A percentile compares a stretch with the other conserved stretches of the same genome.
Evolutionary conservation across 768 basidiomycete genomes (phyloP).

Genomic region (Pleurotus giganteus): DNA sequence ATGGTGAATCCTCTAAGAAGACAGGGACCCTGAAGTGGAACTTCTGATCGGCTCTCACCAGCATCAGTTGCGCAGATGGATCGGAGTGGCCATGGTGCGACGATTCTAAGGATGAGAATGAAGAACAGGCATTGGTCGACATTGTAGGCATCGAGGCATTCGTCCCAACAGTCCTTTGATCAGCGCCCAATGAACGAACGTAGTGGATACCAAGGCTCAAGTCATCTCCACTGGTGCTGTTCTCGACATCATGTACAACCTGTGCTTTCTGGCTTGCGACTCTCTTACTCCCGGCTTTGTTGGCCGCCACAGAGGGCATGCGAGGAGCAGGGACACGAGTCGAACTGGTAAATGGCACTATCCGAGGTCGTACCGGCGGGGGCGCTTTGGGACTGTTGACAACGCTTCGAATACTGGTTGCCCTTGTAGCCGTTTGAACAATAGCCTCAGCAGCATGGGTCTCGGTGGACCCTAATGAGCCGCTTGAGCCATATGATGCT

Average conservation of each 20-base stretch:
- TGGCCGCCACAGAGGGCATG: conserved; percentile 32
- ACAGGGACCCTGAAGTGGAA: conserved; percentile 59
- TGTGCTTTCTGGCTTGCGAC: conserved; percentile 67
- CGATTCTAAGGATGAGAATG: conserved; percentile 64
- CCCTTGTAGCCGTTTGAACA: conserved; percentile 47
- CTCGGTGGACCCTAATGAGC: conserved; percentile 28
- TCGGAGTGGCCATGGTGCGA: conserved; percentile 45
- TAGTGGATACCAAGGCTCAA: conserved; percentile 69
- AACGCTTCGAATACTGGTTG: conserved; percentile 51
- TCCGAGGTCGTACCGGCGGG: conserved; percentile 44
- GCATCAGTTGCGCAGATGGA: conserved; percentile 33
- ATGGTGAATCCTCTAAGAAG: conserved; percentile 12
- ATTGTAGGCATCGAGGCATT: conserved; percentile 31
- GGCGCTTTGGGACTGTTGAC: conserved; percentile 26
- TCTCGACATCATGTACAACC: conserved; percentile 43
- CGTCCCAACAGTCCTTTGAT: conserved; percentile 27
- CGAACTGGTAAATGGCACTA: conserved; percentile 72
- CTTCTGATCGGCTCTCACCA: conserved; percentile 54
- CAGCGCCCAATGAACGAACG: conserved; percentile 65
- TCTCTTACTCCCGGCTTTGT: conserved; percentile 32
- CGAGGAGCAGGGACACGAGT: conserved; percentile 64
- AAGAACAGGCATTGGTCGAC: conserved; percentile 42
- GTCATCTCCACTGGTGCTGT: conserved; percentile 55
- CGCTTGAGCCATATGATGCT: conserved; percentile 22
- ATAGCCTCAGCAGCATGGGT: conserved; percentile 43